These are phyloP conservation scores for Pythium periplocum DNA, from an alignment of 352 stramenopile genomes.

Conservation along the genomic window DNA sequence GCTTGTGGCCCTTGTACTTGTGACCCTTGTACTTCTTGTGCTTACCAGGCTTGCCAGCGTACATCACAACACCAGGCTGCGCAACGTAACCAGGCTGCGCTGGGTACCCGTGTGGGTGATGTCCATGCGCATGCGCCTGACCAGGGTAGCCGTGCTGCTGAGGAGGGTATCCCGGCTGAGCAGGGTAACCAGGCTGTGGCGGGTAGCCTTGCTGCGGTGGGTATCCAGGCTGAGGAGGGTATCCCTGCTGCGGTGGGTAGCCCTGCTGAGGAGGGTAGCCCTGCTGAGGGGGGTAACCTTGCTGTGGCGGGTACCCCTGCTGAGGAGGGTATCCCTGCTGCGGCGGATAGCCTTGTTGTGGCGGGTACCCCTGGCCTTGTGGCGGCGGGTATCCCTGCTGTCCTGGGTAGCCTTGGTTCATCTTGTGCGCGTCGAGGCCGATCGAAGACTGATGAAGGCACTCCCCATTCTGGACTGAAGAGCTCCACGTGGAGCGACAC, in stretches of 20 bases:
- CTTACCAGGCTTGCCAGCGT: slow-evolving; percentile 16
- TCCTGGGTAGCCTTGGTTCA: not conserved
- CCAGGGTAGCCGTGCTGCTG: slow-evolving; percentile 24
- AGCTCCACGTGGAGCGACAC: slow-evolving; percentile 1
- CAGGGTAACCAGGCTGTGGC: slow-evolving; percentile 17
- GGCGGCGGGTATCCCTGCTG: not conserved
- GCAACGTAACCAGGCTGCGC: slow-evolving; percentile 18
- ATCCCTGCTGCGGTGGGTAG: slow-evolving; percentile 32
- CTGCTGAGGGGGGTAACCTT: slow-evolving; percentile 18
- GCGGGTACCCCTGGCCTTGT: slow-evolving; percentile 9
- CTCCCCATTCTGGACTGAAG: slow-evolving; percentile 4
- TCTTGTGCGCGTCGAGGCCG: too few relatives aligned
- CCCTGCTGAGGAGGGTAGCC: slow-evolving; percentile 26
- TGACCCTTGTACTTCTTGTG: slow-evolving; percentile 19
- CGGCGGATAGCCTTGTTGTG: slow-evolving; percentile 2
- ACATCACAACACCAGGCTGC: slow-evolving; percentile 24
- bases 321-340: slow-evolving; percentile 21
- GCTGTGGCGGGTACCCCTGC: slow-evolving; percentile 24
- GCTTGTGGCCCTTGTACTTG: slow-evolving; percentile 8
- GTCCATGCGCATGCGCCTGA: slow-evolving; percentile 9
- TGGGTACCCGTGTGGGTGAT: slow-evolving; percentile 14
- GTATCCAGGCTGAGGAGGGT: slow-evolving; percentile 24
- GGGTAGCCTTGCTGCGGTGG: slow-evolving; percentile 17
- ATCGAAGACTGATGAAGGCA: too few relatives aligned
- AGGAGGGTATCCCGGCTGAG: slow-evolving; percentile 27